Evolutionary conservation across 2,329 filamentous ascomycete species (phyloP).

Genomic region (Ophiostoma sp.): DNA sequence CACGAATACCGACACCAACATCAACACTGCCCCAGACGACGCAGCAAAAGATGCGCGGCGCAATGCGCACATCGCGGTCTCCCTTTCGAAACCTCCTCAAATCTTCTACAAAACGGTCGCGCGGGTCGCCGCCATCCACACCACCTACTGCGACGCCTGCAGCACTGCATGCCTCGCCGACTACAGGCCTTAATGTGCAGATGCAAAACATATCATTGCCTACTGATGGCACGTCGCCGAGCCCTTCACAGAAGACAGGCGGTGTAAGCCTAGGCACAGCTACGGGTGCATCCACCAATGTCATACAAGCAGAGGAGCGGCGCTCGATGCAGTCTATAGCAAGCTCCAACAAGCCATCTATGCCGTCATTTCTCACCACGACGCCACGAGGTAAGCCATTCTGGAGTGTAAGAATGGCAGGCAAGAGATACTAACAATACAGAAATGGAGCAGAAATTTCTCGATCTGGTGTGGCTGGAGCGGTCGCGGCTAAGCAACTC

Average conservation of each 20-base stretch:
- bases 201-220: constrained; percentile 19
- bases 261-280: background rate
- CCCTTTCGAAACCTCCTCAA: constrained; percentile 32
- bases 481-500: constrained; percentile 43
- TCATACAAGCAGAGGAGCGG: background rate
- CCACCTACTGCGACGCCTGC: background rate
- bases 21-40: constrained; percentile 10
- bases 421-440: constrained; percentile 35
- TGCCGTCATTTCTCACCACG: constrained; percentile 29
- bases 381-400: constrained; percentile 40
- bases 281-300: background rate
- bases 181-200: constrained; percentile 16
- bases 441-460: constrained; percentile 49
- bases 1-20: background rate
- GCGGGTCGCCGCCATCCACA: constrained; percentile 29
- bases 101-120: constrained; percentile 31
- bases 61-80: constrained; percentile 21
- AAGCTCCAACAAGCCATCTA: constrained; percentile 25
- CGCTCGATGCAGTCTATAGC: constrained; percentile 13
- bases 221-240: background rate
- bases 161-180: constrained; percentile 24
- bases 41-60: constrained; percentile 22
- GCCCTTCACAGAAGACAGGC: constrained; percentile 2
- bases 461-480: constrained; percentile 51
- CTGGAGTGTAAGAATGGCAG: constrained; percentile 26